Evolutionary conservation across 371 early-diverging fungal genomes (phyloP).

Genomic region (Circinella umbellata): DNA sequence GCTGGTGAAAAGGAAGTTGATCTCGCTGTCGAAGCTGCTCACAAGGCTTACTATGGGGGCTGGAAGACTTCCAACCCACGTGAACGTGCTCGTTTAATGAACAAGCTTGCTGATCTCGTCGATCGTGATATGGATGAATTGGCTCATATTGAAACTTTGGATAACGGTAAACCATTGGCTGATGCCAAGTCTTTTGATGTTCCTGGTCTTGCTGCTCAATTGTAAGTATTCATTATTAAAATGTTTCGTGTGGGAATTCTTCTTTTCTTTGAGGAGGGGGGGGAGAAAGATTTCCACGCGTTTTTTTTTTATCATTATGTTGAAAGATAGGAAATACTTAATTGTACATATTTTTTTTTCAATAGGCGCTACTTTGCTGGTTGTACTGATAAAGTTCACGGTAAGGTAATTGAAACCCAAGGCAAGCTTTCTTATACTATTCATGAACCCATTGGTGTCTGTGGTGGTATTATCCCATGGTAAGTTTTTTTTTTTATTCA

Average conservation of each 20-base stretch:
- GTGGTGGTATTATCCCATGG: conserved; percentile 83
- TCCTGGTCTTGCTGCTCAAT: conserved; percentile 47
- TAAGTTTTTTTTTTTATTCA: background rate
- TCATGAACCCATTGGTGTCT: conserved; percentile 83
- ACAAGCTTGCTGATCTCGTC: conserved; percentile 55
- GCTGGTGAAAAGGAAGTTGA: conserved; percentile 54
- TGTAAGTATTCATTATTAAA: conserved; percentile 23
- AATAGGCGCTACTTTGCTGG: conserved; percentile 76
- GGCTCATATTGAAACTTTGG: conserved; percentile 52
- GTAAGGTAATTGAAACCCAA: conserved; percentile 52
- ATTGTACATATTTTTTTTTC: no score
- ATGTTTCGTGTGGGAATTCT: no score
- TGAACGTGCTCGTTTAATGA: conserved; percentile 47
- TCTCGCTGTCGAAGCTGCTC: conserved; percentile 54
- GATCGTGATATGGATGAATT: conserved; percentile 48
- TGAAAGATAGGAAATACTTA: no score
- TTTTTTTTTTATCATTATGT: background rate
- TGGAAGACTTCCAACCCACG: conserved; percentile 39
- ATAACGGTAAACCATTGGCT: conserved; percentile 54
- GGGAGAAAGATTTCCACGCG: background rate
- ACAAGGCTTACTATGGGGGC: conserved; percentile 45
- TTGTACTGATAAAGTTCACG: conserved; percentile 78
- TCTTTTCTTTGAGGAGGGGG: no score
- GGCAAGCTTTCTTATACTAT: conserved; percentile 66
- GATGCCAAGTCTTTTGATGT: conserved; percentile 61